Evolutionary conservation across 2,329 filamentous ascomycete species (phyloP).

Genomic region (Aspergillus latus): DNA sequence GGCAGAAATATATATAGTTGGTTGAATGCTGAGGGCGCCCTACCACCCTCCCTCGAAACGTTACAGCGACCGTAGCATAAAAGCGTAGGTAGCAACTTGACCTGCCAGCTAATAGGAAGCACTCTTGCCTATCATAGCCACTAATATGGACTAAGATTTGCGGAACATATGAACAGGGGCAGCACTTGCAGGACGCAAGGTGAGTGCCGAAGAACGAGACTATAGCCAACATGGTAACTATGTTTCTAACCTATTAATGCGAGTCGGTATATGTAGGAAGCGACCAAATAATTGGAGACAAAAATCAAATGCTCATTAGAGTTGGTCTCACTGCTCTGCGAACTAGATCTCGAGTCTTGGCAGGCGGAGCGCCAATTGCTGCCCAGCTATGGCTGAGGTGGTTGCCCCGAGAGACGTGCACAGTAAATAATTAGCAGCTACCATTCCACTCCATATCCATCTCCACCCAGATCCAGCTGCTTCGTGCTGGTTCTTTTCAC

Average conservation of each 20-base stretch:
- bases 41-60: too few species aligned
- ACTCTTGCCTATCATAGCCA: too few species aligned
- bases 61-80: too few species aligned
- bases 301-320: not conserved
- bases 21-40: too few species aligned
- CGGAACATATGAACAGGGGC: not conserved
- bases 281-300: too few species aligned
- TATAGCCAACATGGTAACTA: too few species aligned
- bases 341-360: not conserved
- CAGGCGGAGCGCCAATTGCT: not conserved
- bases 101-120: too few species aligned
- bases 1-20: too few species aligned
- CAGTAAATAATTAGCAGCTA: constrained; percentile 27
- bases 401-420: constrained; percentile 33
- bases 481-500: constrained; percentile 17
- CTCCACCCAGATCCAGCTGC: constrained; percentile 25
- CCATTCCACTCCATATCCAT: constrained; percentile 21
- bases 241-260: too few species aligned
- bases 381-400: not conserved
- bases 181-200: not conserved
- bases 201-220: not conserved
- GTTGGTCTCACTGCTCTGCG: not conserved
- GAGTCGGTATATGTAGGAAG: too few species aligned
- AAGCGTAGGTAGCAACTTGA: too few species aligned
- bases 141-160: not conserved